phyloP scores from a whole-genome alignment of 2,329 filamentous ascomycete genomes.

The Rhynchosporium secalis region DNA sequence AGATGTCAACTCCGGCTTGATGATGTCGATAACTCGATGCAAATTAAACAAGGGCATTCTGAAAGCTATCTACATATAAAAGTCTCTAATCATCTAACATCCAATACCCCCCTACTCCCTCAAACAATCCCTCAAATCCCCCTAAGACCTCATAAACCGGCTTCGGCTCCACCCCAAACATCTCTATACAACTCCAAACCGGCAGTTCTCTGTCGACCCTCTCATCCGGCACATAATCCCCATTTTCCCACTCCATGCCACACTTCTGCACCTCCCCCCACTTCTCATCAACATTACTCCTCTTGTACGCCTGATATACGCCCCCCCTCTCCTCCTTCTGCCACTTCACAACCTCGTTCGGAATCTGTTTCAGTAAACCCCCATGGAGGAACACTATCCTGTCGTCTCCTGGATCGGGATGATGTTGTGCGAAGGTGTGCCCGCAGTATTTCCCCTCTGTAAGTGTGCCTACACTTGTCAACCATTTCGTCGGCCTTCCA shows the following conservation, averaged over 20 bases:
- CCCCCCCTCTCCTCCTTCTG: slow-evolving; percentile 17
- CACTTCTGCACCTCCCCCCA: slow-evolving; percentile 6
- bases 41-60: no score
- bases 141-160: slow-evolving; percentile 13
- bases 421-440: slow-evolving; percentile 21
- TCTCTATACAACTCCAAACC: slow-evolving; percentile 15
- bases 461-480: slow-evolving; percentile 19
- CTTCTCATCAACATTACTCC: slow-evolving; percentile 13
- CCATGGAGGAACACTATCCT: slow-evolving; percentile 17
- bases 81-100: slow-evolving; percentile 13
- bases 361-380: slow-evolving; percentile 18
- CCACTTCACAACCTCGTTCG: slow-evolving; percentile 16
- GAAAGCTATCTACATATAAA: no score
- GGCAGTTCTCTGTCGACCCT: slow-evolving; percentile 2
- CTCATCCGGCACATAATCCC: slow-evolving; percentile 12
- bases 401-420: slow-evolving; percentile 10
- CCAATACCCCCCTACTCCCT: slow-evolving; percentile 21
- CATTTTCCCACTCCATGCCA: slow-evolving; percentile 15
- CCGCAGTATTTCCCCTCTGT: slow-evolving; percentile 15
- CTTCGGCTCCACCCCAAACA: slow-evolving; percentile 10
- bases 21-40: no score
- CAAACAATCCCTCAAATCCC: slow-evolving; percentile 16
- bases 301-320: slow-evolving; percentile 19
- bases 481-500: slow-evolving; percentile 13
- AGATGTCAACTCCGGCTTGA: no score